A percentile compares a stretch with the other conserved stretches of the same genome.
Conservation (phyloP, 768 basidiomycete species). For the Exsudoporus frostii region DNA sequence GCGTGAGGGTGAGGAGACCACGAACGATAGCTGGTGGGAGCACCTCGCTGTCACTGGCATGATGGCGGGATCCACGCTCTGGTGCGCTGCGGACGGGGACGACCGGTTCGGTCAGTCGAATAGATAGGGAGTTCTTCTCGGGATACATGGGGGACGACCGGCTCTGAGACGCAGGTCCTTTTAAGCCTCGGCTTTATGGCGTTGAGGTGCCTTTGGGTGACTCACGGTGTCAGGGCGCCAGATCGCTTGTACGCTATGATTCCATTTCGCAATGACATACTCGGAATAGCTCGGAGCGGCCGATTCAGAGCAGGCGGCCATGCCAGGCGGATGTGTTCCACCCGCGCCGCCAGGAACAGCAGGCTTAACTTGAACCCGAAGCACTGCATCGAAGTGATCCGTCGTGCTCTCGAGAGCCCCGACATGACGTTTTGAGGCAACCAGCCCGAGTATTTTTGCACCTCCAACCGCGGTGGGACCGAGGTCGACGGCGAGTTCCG, state of each 20-base stretch:
- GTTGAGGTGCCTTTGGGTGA: no score
- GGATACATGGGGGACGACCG: constrained; percentile 7
- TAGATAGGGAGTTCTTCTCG: constrained; percentile 45
- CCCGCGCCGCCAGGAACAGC: constrained; percentile 1
- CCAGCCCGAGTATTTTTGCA: not conserved
- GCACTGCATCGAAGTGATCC: not conserved
- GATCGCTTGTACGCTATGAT: no score
- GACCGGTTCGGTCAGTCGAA: constrained; percentile 70
- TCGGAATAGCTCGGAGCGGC: not conserved
- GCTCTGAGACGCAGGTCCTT: not conserved
- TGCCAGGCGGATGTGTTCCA: constrained; percentile 8
- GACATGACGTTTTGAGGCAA: not conserved
- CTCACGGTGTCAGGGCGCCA: not conserved
- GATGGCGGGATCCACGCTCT: constrained; percentile 32
- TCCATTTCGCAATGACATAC: not conserved
- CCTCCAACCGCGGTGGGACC: no score
- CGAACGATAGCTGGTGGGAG: constrained; percentile 63
- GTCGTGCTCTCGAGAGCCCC: not conserved
- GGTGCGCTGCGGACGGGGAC: constrained; percentile 55
- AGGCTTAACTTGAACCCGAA: not conserved
- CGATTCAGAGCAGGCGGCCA: not conserved
- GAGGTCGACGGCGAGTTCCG: no score
- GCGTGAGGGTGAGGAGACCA: constrained; percentile 59
- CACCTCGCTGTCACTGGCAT: constrained; percentile 20
- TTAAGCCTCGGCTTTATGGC: not conserved